Evolutionary conservation across 2,329 filamentous ascomycete genomes (phyloP).

Genomic region (Albifimbria verrucaria): DNA sequence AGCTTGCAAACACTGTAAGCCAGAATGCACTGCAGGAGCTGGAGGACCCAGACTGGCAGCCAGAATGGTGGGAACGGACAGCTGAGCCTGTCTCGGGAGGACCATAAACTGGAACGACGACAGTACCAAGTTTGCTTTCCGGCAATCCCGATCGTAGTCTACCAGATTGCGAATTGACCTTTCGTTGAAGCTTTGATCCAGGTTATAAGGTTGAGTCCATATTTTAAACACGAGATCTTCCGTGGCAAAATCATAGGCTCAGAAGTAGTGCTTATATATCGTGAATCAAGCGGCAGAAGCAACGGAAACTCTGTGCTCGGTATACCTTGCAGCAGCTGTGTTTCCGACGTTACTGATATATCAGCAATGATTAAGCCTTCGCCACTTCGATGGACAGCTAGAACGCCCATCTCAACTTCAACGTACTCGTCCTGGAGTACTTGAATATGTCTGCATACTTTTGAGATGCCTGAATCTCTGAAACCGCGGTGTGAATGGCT

Average conservation of each 20-base stretch:
- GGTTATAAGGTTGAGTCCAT: slow-evolving; percentile 10
- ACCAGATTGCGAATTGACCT: slow-evolving; percentile 12
- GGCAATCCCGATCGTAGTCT: slow-evolving; percentile 13
- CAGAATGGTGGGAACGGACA: slow-evolving; percentile 12
- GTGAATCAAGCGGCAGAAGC: background rate
- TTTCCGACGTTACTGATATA: background rate
- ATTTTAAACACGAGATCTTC: slow-evolving; percentile 13
- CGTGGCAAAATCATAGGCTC: slow-evolving; percentile 9
- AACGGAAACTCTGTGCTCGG: no score
- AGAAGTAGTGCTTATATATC: slow-evolving; percentile 12
- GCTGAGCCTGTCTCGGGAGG: slow-evolving; percentile 10
- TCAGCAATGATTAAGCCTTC: background rate
- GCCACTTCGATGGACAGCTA: slow-evolving; percentile 9
- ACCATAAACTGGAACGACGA: slow-evolving; percentile 14
- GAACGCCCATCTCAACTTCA: slow-evolving; percentile 12
- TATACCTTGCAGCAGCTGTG: no score
- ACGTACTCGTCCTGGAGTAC: slow-evolving; percentile 13
- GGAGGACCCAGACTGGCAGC: slow-evolving; percentile 12
- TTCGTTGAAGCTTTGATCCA: slow-evolving; percentile 11
- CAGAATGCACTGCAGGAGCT: slow-evolving; percentile 2
- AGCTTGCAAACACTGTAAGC: background rate
- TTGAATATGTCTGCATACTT: slow-evolving; percentile 16
- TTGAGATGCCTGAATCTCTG: background rate
- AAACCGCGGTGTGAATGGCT: background rate
- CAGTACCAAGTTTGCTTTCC: slow-evolving; percentile 6